Conservation (phyloP, 768 basidiomycete species). For the Coprinellus micaceus region DNA sequence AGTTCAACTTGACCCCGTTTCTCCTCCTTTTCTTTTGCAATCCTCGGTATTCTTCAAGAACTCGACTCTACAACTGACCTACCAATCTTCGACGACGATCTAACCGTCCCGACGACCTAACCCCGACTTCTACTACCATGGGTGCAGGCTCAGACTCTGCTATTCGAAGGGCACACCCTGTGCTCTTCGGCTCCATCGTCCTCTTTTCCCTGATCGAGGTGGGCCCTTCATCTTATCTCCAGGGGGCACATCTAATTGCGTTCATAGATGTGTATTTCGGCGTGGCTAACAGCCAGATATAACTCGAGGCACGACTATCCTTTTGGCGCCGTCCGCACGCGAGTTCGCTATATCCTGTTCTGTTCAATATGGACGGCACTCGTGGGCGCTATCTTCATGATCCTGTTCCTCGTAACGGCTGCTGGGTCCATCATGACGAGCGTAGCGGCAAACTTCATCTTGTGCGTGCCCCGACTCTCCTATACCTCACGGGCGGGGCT, state of each 20-base stretch:
- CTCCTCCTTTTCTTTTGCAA: neutral
- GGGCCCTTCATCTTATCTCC: constrained; percentile 6
- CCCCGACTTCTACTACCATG: constrained; percentile 1
- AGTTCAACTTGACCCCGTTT: constrained; percentile 2
- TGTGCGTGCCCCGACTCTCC: constrained; percentile 40
- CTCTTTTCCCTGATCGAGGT: constrained; percentile 70
- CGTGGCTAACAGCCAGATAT: constrained; percentile 67
- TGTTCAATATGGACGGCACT: constrained; percentile 68
- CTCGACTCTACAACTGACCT: neutral
- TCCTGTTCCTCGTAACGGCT: constrained; percentile 51
- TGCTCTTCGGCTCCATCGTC: constrained; percentile 51
- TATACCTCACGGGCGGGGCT: neutral
- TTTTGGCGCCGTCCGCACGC: constrained; percentile 48
- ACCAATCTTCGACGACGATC: neutral
- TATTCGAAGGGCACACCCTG: constrained; percentile 52
- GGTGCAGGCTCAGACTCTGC: constrained; percentile 23
- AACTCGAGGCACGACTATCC: constrained; percentile 52
- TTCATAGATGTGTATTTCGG: constrained; percentile 60
- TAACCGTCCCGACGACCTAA: neutral
- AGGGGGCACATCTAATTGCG: neutral
- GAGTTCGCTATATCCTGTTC: constrained; percentile 68
- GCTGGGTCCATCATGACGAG: constrained; percentile 51
- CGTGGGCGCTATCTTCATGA: constrained; percentile 46
- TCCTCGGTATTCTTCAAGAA: neutral
- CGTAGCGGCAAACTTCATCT: constrained; percentile 58